Conservation (phyloP, 176 grass and related monocot species). For the Coix lacrymajobi region DNA sequence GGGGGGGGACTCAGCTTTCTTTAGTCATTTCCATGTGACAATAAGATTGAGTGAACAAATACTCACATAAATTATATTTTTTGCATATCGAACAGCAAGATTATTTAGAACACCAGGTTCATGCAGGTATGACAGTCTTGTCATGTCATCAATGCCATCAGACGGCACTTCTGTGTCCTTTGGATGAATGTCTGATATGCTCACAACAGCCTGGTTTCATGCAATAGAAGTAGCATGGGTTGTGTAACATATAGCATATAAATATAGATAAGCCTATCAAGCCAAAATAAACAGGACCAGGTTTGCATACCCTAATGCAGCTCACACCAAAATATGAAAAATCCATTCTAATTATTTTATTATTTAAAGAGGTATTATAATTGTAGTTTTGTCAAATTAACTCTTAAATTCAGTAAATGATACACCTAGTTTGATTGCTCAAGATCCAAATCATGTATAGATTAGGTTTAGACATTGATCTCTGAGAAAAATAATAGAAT, state of each 20-base stretch:
- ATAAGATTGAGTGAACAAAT: neutral
- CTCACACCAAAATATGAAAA: neutral
- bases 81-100: slow-evolving; percentile 63
- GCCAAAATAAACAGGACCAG: neutral
- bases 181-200: slow-evolving; percentile 71
- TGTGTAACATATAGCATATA: neutral
- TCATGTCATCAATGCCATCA: slow-evolving; percentile 87
- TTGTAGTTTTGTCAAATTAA: neutral
- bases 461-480: neutral
- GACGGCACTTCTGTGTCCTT: slow-evolving; percentile 65
- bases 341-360: neutral
- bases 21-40: neutral
- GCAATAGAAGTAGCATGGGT: neutral
- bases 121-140: slow-evolving; percentile 77
- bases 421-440: neutral
- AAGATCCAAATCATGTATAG: neutral
- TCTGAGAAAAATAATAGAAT: neutral
- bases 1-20: neutral
- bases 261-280: slow-evolving; percentile 1
- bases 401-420: neutral
- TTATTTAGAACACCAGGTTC: slow-evolving; percentile 93
- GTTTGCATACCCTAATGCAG: neutral
- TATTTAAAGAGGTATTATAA: slow-evolving; percentile 4
- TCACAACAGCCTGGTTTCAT: slow-evolving; percentile 50
- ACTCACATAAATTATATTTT: slow-evolving; percentile 88